Conservation (phyloP, 495 filamentous ascomycete genomes). For the Endocarpon pusillum region DNA sequence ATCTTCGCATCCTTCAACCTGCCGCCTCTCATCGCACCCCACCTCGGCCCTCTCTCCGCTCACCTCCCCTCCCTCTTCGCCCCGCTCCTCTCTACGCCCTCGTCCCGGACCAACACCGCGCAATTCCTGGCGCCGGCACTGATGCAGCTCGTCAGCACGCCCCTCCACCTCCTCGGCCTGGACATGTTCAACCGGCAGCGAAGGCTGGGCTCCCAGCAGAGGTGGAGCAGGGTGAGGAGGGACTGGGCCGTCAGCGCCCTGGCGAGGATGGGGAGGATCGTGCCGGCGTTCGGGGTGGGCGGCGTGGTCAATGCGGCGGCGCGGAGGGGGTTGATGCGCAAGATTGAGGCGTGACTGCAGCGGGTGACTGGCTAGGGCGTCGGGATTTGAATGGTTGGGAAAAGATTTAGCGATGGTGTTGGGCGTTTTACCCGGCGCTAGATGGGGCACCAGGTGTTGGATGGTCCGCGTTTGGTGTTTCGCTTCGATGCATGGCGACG, state of each 20-base stretch:
- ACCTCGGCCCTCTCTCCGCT: conserved; percentile 17
- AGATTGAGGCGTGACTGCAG: conserved; percentile 29
- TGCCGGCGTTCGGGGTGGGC: conserved; percentile 86
- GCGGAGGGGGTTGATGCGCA: conserved; percentile 39
- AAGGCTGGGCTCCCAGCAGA: conserved; percentile 27
- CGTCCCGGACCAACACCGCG: conserved; percentile 43
- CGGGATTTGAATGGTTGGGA: too few relatives aligned
- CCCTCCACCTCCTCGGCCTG: conserved; percentile 73
- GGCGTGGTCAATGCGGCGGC: conserved; percentile 74
- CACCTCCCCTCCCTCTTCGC: conserved; percentile 19
- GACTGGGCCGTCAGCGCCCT: conserved; percentile 65
- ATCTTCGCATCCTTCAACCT: conserved; percentile 92
- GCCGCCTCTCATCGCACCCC: conserved; percentile 56
- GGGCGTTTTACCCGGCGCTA: too few relatives aligned
- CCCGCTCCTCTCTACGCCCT: conserved; percentile 28
- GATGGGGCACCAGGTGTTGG: too few relatives aligned
- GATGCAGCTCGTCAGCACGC: conserved; percentile 69
- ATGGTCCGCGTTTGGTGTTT: too few relatives aligned
- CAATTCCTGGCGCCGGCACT: conserved; percentile 70
- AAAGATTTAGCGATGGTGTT: too few relatives aligned
- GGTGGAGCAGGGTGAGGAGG: conserved; percentile 44
- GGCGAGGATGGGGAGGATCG: conserved; percentile 77
- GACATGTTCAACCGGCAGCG: conserved; percentile 70
- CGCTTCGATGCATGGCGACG: too few relatives aligned
- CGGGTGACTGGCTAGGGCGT: too few relatives aligned